Evolutionary conservation across 306 rosid species (phyloP).

Genomic region (Lablab purpureus): DNA sequence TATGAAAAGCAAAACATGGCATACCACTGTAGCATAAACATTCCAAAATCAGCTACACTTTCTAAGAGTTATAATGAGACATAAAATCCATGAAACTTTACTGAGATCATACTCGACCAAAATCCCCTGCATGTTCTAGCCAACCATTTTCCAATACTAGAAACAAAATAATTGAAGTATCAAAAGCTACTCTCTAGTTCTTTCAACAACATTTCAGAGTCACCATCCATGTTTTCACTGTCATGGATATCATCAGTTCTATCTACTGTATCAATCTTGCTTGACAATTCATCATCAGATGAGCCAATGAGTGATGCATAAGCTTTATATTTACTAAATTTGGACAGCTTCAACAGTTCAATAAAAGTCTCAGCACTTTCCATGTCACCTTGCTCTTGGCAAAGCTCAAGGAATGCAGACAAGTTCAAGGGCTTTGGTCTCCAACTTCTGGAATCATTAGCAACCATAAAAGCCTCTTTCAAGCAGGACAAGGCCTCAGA

Average conservation of each 20-base stretch:
- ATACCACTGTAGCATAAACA: neutral
- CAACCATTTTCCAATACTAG: conserved; percentile 13
- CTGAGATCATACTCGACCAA: neutral
- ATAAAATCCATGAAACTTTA: neutral
- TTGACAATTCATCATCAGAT: conserved; percentile 46
- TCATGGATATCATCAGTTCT: conserved; percentile 39
- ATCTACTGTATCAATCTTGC: conserved; percentile 35
- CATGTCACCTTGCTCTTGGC: conserved; percentile 61
- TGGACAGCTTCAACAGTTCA: conserved; percentile 68
- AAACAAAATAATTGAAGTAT: conserved; percentile 19
- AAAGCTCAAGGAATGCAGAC: conserved; percentile 62
- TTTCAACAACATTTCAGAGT: conserved; percentile 64
- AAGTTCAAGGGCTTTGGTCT: conserved; percentile 68
- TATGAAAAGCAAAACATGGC: neutral
- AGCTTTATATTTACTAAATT: conserved; percentile 48
- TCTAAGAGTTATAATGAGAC: conserved; percentile 15
- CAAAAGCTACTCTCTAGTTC: conserved; percentile 58
- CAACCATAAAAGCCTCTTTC: conserved; percentile 72
- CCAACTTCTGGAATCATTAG: conserved; percentile 72
- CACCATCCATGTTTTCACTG: conserved; percentile 51
- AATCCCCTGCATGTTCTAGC: conserved; percentile 15
- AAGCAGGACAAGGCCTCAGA: conserved; percentile 74
- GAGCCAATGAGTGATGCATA: conserved; percentile 70
- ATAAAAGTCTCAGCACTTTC: conserved; percentile 61
- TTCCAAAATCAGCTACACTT: neutral